A percentile compares a stretch with the other conserved stretches of the same genome.
phyloP scores from a whole-genome alignment of 345 rosid species.

The rapeseed (Brassica napus) region DNA sequence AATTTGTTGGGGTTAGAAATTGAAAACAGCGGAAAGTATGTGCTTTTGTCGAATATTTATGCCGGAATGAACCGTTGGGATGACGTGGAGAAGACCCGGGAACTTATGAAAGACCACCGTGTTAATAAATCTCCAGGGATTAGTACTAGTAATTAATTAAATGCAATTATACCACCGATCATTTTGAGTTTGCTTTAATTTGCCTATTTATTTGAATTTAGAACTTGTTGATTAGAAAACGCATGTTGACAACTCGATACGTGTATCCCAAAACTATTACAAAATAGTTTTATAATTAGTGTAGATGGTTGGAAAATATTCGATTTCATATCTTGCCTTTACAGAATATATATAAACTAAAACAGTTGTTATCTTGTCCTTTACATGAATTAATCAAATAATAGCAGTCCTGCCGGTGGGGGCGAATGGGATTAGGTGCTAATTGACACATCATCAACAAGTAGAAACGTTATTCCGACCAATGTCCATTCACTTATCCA shows the following conservation, averaged over 20 bases:
- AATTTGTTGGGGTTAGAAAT: constrained; percentile 54
- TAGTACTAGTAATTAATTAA: constrained; percentile 30
- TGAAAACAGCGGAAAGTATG: constrained; percentile 60
- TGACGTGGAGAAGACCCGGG: constrained; percentile 58
- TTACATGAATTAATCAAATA: constrained; percentile 12
- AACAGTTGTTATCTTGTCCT: constrained; percentile 24
- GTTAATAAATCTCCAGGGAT: constrained; percentile 58
- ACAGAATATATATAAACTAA: neutral
- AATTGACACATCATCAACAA: constrained; percentile 30
- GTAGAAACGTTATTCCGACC: neutral
- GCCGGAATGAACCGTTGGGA: constrained; percentile 58
- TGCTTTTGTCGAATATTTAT: constrained; percentile 65
- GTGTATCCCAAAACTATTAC: constrained; percentile 29
- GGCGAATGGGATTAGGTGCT: constrained; percentile 32
- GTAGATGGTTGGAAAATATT: neutral
- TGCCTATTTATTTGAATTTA: neutral
- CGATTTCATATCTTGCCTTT: constrained; percentile 10
- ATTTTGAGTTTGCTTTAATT: neutral
- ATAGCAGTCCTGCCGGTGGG: neutral
- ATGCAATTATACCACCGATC: neutral
- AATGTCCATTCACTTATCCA: constrained; percentile 37
- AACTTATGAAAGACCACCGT: constrained; percentile 55
- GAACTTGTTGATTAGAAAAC: neutral
- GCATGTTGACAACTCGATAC: constrained; percentile 5
- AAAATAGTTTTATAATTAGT: neutral